Base-by-base conservation (phyloP, 2,329 filamentous ascomycete species). In the Thermomyces lanuginosus region DNA sequence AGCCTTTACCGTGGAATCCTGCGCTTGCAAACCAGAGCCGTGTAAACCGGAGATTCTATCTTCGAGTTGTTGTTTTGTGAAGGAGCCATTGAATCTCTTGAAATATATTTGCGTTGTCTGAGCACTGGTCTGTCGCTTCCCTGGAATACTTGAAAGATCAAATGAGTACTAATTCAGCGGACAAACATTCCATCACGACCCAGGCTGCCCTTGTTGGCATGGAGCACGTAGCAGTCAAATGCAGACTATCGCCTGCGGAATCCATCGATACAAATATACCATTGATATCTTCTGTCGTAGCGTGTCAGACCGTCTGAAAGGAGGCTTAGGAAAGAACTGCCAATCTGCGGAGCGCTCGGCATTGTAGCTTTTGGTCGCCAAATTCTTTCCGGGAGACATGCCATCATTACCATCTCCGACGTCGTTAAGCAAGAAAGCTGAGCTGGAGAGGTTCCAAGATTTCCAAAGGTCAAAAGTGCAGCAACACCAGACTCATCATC, bases 261-360 rank as follows among this genome's bases (percentile, higher is more conserved):
- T n/a, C 16, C 16, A 15, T 6, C n/a, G n/a, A n/a, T n/a, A n/a
- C n/a, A n/a, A n/a, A n/a, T n/a, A n/a, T n/a, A n/a, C n/a, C n/a
- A 45, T 45, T 39, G 41, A 45, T 16, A 39, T 45, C n/a, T 43
- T 41, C 16, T 42, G 40, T 26, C 35, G 38, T 23, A 41, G 41
- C 16, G 25, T 45, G 13, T 41, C 41, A 4, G 32, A 34, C n/a
- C 36, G 38, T 13, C 26, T 42, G 8, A 32, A 36, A 12, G 26
- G 32, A 8, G 31, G 29, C 18, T 45, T 19, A 35, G 25, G 18
- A 40, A 26, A 22, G 38, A 41, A 27, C 29, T 45, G 6, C 36
- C 38, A 6, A 29, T 43, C 7, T 28, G 43, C 5, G 30, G 24
- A 3, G 10, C 26, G 6, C 34, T 43, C 20, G 33, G 31, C 7